Evolutionary conservation across 108 stramenopile genomes (phyloP).

Genomic region (Epipyxis sp.): DNA sequence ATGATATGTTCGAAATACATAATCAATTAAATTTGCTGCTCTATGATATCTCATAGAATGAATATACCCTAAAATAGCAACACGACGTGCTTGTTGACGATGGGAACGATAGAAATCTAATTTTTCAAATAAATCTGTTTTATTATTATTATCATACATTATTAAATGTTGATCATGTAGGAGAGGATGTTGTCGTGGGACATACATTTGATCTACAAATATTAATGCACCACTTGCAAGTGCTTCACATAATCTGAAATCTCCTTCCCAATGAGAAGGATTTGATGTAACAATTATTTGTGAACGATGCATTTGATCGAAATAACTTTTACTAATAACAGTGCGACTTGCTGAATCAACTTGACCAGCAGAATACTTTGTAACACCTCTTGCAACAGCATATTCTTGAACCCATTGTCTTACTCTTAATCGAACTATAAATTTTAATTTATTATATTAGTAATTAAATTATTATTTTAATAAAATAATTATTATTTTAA

Average conservation of each 20-base stretch:
- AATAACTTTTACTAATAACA: slow-evolving; percentile 9
- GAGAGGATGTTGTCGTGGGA: slow-evolving; percentile 6
- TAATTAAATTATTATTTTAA: too few relatives aligned
- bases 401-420: too few relatives aligned
- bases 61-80: not conserved
- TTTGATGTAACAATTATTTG: slow-evolving; percentile 35
- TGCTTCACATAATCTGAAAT: slow-evolving; percentile 34
- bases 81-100: not conserved
- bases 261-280: slow-evolving; percentile 38
- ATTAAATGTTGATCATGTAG: slow-evolving; percentile 17
- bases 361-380: too few relatives aligned
- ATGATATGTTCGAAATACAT: slow-evolving; percentile 6
- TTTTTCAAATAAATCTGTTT: slow-evolving; percentile 12
- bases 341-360: slow-evolving; percentile 19
- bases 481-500: too few relatives aligned
- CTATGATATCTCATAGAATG: slow-evolving; percentile 22
- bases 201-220: slow-evolving; percentile 37
- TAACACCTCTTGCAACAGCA: not conserved
- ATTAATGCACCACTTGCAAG: slow-evolving; percentile 28
- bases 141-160: slow-evolving; percentile 29
- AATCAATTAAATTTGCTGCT: slow-evolving; percentile 19
- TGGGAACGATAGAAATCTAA: slow-evolving; percentile 3
- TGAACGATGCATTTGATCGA: not conserved
- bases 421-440: slow-evolving; percentile 3
- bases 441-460: too few relatives aligned